These are phyloP conservation scores for Penicillium sp. DNA, from an alignment of 2,329 filamentous ascomycete genomes.

Conservation along the genomic window DNA sequence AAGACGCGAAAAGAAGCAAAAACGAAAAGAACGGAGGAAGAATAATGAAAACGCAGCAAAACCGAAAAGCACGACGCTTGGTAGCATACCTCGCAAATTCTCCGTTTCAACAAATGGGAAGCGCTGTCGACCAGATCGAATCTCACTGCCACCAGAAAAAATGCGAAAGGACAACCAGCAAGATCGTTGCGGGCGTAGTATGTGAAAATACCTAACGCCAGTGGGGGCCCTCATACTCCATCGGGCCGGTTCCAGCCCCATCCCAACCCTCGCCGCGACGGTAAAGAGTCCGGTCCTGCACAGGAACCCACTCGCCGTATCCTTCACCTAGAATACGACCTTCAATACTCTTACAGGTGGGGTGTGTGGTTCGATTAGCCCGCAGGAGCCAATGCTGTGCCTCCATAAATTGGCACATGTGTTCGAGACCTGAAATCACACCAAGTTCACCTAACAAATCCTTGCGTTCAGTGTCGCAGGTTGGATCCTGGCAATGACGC, in stretches of 20 bases:
- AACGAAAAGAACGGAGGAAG: too few relatives aligned
- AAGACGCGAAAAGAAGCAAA: too few relatives aligned
- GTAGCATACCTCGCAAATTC: too few relatives aligned
- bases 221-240: conserved; percentile 26
- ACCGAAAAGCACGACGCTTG: too few relatives aligned
- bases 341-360: conserved; percentile 18
- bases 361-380: conserved; percentile 32
- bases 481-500: conserved; percentile 26
- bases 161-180: too few relatives aligned
- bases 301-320: conserved; percentile 24
- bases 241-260: conserved; percentile 28
- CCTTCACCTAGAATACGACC: conserved; percentile 30
- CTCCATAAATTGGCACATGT: conserved; percentile 27
- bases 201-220: neutral
- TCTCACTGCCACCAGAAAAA: too few relatives aligned
- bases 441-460: conserved; percentile 17
- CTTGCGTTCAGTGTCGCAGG: conserved; percentile 25
- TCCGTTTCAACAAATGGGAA: too few relatives aligned
- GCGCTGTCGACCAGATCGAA: too few relatives aligned
- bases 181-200: too few relatives aligned
- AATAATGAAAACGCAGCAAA: too few relatives aligned
- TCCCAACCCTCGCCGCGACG: conserved; percentile 38
- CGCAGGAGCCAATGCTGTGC: conserved; percentile 33
- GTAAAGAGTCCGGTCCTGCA: conserved; percentile 27
- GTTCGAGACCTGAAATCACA: conserved; percentile 12